A percentile compares a stretch with the other conserved stretches of the same genome.
Evolutionary conservation across 495 filamentous ascomycete species (phyloP).

Genomic region (Neurospora cerealis): DNA sequence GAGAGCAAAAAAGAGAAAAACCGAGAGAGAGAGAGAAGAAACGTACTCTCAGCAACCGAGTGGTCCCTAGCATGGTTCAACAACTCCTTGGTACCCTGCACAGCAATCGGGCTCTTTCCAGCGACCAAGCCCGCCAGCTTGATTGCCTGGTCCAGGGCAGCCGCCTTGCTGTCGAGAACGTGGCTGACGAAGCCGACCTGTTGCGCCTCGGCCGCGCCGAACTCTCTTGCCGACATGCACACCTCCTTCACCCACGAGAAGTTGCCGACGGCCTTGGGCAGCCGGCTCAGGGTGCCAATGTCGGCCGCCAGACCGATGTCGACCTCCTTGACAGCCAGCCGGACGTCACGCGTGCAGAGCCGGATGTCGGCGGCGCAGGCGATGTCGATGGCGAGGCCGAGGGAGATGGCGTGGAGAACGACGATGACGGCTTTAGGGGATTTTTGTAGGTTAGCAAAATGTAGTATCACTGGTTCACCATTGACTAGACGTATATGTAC

Average conservation of each 20-base stretch:
- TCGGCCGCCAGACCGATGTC: constrained; percentile 94
- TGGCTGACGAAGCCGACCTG: constrained; percentile 74
- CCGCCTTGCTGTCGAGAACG: constrained; percentile 58
- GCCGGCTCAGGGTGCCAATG: constrained; percentile 73
- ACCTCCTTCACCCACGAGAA: constrained; percentile 90
- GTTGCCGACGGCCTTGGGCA: constrained; percentile 75
- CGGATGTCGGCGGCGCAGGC: constrained; percentile 70
- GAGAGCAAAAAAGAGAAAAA: not conserved
- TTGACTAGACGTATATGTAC: not conserved
- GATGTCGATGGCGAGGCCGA: constrained; percentile 82
- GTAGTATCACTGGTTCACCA: not conserved
- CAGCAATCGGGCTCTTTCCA: constrained; percentile 80
- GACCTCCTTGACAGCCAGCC: constrained; percentile 83
- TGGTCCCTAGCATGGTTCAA: constrained; percentile 80
- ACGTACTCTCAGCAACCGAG: constrained; percentile 62
- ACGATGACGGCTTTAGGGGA: constrained; percentile 57
- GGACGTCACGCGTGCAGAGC: constrained; percentile 51
- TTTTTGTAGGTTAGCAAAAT: not conserved
- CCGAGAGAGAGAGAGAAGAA: not conserved
- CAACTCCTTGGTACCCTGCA: constrained; percentile 88
- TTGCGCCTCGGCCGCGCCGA: constrained; percentile 69
- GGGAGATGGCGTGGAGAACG: constrained; percentile 69
- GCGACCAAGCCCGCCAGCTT: constrained; percentile 59
- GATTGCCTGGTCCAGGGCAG: constrained; percentile 51
- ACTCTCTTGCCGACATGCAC: constrained; percentile 64